Percentiles rank a stretch among this genome's conserved stretches.
These are phyloP conservation scores for Quillaja saponaria DNA, from an alignment of 306 rosid species.

Conservation along the genomic window DNA sequence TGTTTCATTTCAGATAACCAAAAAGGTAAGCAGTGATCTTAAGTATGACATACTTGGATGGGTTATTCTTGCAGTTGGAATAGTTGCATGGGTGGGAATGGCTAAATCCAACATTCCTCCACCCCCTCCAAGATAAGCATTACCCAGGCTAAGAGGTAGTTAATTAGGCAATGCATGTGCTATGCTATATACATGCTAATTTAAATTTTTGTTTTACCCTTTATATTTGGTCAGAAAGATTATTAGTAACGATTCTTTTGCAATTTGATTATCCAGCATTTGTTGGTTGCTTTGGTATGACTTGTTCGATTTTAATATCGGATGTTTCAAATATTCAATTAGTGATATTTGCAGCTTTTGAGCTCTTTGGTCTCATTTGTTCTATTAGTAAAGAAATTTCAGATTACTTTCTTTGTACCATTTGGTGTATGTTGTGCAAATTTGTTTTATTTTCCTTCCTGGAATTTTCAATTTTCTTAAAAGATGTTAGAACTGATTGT, in stretches of 20 bases:
- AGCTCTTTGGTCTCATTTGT: background rate
- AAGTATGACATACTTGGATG: slow-evolving; percentile 84
- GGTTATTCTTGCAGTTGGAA: slow-evolving; percentile 73
- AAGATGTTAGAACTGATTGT: no score
- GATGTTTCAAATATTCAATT: background rate
- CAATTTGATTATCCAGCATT: slow-evolving; percentile 3
- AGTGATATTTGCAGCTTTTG: background rate
- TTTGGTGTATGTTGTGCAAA: background rate
- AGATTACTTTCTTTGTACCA: background rate
- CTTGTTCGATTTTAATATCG: background rate
- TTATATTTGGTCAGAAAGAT: slow-evolving; percentile 7
- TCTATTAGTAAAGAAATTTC: background rate
- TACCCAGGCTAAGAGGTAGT: slow-evolving; percentile 20
- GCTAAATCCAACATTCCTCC: slow-evolving; percentile 68
- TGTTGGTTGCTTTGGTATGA: slow-evolving; percentile 14
- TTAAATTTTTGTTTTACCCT: slow-evolving; percentile 9
- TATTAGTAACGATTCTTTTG: slow-evolving; percentile 2
- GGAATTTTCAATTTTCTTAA: background rate
- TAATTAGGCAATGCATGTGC: slow-evolving; percentile 29
- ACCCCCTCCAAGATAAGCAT: slow-evolving; percentile 58
- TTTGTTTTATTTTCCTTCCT: background rate
- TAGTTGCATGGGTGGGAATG: slow-evolving; percentile 75
- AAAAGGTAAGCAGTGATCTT: slow-evolving; percentile 58
- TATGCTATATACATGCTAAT: slow-evolving; percentile 18
- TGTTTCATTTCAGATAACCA: slow-evolving; percentile 51